Evolutionary conservation across 306 rosid species (phyloP).

Genomic region (Citrullus amarus): DNA sequence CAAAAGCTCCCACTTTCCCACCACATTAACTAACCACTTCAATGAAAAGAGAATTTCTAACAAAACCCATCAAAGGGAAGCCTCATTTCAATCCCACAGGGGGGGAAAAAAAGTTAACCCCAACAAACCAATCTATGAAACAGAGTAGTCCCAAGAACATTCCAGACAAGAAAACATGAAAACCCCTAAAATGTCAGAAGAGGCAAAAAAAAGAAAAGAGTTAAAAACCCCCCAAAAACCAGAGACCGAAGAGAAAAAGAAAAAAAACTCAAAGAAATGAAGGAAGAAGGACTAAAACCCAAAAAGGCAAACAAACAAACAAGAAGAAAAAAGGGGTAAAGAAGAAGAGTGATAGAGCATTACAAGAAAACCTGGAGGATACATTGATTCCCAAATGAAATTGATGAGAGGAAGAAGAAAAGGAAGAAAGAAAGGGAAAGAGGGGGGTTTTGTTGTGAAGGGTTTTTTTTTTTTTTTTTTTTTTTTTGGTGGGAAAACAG

Average conservation of each 20-base stretch:
- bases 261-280: neutral
- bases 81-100: neutral
- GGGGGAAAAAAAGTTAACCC: neutral
- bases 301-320: neutral
- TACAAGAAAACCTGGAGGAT: neutral
- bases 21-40: neutral
- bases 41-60: neutral
- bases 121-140: neutral
- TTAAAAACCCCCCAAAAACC: neutral
- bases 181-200: neutral
- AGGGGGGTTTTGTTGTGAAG: neutral
- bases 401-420: neutral
- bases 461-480: neutral
- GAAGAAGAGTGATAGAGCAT: neutral
- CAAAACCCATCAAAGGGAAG: neutral
- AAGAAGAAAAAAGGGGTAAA: neutral
- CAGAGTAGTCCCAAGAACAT: neutral
- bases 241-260: neutral
- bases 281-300: neutral
- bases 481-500: neutral
- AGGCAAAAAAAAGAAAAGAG: neutral
- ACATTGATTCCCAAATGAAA: neutral
- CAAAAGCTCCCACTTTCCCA: neutral
- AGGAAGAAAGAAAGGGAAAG: neutral
- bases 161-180: neutral